A percentile compares a stretch with the other conserved stretches of the same genome.
Evolutionary conservation across 208 protist genomes (phyloP).

Genomic region (Acanthamoeba castellanii): DNA sequence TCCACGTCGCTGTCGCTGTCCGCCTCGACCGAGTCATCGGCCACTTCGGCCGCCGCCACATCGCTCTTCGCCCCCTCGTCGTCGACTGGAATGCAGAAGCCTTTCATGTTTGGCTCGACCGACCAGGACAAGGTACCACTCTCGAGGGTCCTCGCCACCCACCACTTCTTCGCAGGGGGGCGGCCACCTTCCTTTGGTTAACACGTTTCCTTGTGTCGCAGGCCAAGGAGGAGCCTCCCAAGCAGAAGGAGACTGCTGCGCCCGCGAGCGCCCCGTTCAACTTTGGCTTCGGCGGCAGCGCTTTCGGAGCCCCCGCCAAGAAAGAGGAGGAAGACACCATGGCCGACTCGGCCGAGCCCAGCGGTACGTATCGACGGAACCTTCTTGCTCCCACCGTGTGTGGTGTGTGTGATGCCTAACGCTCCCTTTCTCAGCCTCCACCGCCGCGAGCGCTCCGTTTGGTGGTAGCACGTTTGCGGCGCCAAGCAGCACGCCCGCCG

Average conservation of each 20-base stretch:
- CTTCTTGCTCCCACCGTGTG: neutral
- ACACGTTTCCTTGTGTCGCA: neutral
- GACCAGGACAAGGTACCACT: neutral
- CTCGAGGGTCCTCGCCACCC: neutral
- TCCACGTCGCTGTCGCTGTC: neutral
- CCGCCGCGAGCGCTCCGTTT: neutral
- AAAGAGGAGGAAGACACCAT: slow-evolving; percentile 14
- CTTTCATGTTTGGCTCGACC: neutral
- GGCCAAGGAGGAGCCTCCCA: neutral
- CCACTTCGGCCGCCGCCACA: neutral
- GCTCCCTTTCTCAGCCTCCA: neutral
- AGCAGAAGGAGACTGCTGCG: neutral
- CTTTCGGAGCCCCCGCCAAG: neutral
- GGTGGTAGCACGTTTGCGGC: neutral
- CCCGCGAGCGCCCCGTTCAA: neutral
- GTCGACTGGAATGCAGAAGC: neutral
- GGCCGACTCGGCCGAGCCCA: slow-evolving; percentile 6
- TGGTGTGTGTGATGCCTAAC: neutral
- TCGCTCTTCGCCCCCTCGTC: neutral
- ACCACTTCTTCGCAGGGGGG: too few relatives aligned
- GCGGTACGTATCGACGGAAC: neutral
- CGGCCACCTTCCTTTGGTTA: neutral
- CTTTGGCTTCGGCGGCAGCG: neutral
- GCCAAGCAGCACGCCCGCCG: neutral
- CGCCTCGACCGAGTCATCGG: too few relatives aligned